Base-by-base conservation (phyloP, 305 asterid genomes). In the Fraxinus baroniana region DNA sequence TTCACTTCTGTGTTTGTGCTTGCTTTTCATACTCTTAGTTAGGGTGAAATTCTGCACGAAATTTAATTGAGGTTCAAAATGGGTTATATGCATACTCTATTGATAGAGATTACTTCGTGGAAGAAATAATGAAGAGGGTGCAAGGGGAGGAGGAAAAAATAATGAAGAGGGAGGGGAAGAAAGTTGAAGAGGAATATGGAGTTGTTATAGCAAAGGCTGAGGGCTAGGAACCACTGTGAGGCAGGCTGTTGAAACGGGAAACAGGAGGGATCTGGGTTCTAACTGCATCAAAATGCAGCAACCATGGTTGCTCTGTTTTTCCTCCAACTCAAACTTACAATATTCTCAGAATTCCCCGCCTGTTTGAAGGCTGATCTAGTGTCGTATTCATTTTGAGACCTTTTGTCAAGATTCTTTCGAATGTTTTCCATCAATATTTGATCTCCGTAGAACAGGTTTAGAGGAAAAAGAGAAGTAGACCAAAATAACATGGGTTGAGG, bases 1-100 rank as follows among this genome's bases (percentile, higher is more conserved):
- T 72, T 83, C 37, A 6, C 30, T 83, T 77, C 79, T 13, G 22
- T 83, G 37, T 78, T 49, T n/a, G 37, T 83, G 77, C 72, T 35
- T 62, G 62, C 10, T 74, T 68, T 24, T 66, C 22, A 70, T 33
- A 49, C 68, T 32, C 71, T 68, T 32, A 74, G 77, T 32, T 33
- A 18, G 20, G 76, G 24, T 32, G 76, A 33, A 33, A 68, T 62
- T 37, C 36, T 24, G 62, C 82, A 62, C 13, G 77, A 28, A 64
- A 57, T 78, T 36, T 77, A 64, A 55, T 33, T 76, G 36, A 39
- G 46, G 41, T 78, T 82, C 35, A 76, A 52, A 77, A 22, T 30
- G n/a, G 32, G 72, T 10, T 77, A 8, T 30, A 9, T 39, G 24
- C 44, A 32, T 32, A 32, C 41, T 71, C 7, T 71, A 71, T 71